Percentiles rank a stretch among this genome's conserved stretches.
phyloP scores from a whole-genome alignment of 345 rosid genomes.

The Hibiscus trionum region DNA sequence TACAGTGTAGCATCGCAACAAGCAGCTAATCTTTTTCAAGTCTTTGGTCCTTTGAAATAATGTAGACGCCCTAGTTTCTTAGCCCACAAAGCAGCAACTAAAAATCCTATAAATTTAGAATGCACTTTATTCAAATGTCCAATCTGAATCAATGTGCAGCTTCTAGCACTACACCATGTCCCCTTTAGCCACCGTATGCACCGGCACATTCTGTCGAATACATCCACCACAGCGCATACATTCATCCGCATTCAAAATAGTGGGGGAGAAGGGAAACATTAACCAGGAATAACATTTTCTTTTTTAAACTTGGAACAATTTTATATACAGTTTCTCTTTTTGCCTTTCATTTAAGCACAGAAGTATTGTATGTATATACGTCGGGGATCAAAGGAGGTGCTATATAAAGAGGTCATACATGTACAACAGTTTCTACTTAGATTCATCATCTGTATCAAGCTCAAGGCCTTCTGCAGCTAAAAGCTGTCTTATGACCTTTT shows the following conservation, averaged over 20 bases:
- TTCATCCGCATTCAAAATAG: background rate
- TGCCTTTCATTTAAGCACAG: background rate
- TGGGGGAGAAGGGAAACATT: constrained; percentile 7
- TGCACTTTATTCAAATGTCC: too few relatives aligned
- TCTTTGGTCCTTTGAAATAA: too few relatives aligned
- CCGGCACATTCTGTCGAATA: background rate
- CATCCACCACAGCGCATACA: background rate
- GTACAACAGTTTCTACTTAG: constrained; percentile 10
- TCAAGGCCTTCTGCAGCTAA: constrained; percentile 91
- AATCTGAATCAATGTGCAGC: too few relatives aligned
- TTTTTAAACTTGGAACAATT: background rate
- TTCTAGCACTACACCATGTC: too few relatives aligned
- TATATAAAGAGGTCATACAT: background rate
- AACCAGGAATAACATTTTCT: background rate
- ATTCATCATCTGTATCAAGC: constrained; percentile 60
- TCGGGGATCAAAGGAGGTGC: background rate
- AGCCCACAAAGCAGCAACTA: too few relatives aligned
- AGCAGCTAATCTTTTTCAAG: too few relatives aligned
- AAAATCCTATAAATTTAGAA: too few relatives aligned
- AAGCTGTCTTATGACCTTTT: constrained; percentile 48
- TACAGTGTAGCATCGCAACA: too few relatives aligned
- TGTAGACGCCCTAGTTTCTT: too few relatives aligned
- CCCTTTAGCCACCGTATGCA: background rate
- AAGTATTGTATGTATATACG: background rate
- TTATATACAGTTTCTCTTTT: background rate